phyloP scores from a whole-genome alignment of 441 rosid species.

The Eruca vesicaria region DNA sequence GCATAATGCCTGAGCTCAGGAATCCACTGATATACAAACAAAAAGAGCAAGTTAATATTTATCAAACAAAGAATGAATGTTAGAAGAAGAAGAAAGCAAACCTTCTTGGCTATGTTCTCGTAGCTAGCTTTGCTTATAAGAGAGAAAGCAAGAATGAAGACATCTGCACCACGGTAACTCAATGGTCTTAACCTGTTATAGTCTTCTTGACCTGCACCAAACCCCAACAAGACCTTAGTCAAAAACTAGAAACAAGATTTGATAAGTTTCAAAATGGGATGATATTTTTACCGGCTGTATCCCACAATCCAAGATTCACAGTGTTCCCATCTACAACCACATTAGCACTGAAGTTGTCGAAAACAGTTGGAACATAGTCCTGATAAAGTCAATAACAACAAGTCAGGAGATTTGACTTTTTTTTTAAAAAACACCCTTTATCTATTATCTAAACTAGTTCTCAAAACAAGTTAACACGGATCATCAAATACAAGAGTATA shows the following conservation, averaged over 20 bases:
- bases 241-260: conserved; percentile 6
- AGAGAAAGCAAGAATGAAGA: conserved; percentile 80
- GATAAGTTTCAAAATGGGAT: conserved; percentile 8
- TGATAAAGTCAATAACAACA: conserved; percentile 35
- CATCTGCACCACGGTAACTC: conserved; percentile 84
- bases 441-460: background rate
- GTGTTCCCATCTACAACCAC: conserved; percentile 82
- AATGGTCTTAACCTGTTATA: conserved; percentile 72
- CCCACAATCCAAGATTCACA: conserved; percentile 76
- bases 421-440: background rate
- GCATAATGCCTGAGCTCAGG: conserved; percentile 84
- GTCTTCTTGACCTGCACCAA: conserved; percentile 72
- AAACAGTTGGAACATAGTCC: conserved; percentile 85
- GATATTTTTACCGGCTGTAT: conserved; percentile 48
- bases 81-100: conserved; percentile 14
- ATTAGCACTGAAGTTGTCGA: conserved; percentile 87
- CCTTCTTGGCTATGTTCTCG: conserved; percentile 85
- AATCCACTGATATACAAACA: conserved; percentile 55
- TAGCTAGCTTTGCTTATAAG: conserved; percentile 90
- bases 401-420: background rate
- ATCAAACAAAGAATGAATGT: background rate
- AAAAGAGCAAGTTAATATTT: background rate
- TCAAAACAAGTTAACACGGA: background rate
- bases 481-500: background rate
- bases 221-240: conserved; percentile 1